phyloP scores from a whole-genome alignment of 164 flowering plant genomes.

The Magnolia sinica region DNA sequence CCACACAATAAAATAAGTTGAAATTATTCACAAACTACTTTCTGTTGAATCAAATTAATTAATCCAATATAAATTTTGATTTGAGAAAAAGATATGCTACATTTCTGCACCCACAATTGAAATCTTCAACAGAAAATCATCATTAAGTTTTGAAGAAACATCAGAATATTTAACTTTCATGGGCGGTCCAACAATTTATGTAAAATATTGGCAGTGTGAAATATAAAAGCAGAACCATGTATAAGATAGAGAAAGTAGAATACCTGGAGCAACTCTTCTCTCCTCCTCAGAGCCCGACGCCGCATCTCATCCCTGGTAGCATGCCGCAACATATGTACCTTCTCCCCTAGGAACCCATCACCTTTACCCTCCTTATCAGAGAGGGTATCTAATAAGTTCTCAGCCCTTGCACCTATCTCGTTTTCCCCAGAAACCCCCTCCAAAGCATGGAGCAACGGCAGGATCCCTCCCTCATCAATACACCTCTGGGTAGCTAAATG shows the following conservation, averaged over 20 bases:
- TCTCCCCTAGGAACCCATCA: slow-evolving; percentile 81
- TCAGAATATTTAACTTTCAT: too few relatives aligned
- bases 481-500: slow-evolving; percentile 82
- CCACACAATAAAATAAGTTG: too few relatives aligned
- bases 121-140: too few relatives aligned
- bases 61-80: too few relatives aligned
- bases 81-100: too few relatives aligned
- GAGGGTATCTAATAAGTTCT: slow-evolving; percentile 86
- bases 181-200: too few relatives aligned
- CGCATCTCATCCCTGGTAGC: slow-evolving; percentile 96
- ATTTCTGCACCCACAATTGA: too few relatives aligned
- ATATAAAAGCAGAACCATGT: neutral
- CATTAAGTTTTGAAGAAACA: too few relatives aligned
- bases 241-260: slow-evolving; percentile 2
- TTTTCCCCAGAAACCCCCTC: slow-evolving; percentile 96
- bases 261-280: slow-evolving; percentile 92
- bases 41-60: too few relatives aligned
- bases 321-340: slow-evolving; percentile 69
- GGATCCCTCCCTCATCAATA: slow-evolving; percentile 76
- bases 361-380: slow-evolving; percentile 80
- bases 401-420: slow-evolving; percentile 98
- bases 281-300: slow-evolving; percentile 72
- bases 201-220: too few relatives aligned
- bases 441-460: slow-evolving; percentile 90
- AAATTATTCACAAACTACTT: too few relatives aligned